A percentile compares a stretch with the other conserved stretches of the same genome.
phyloP scores from a whole-genome alignment of 805 yeast genomes.

The Myxozyma nipponensis region DNA sequence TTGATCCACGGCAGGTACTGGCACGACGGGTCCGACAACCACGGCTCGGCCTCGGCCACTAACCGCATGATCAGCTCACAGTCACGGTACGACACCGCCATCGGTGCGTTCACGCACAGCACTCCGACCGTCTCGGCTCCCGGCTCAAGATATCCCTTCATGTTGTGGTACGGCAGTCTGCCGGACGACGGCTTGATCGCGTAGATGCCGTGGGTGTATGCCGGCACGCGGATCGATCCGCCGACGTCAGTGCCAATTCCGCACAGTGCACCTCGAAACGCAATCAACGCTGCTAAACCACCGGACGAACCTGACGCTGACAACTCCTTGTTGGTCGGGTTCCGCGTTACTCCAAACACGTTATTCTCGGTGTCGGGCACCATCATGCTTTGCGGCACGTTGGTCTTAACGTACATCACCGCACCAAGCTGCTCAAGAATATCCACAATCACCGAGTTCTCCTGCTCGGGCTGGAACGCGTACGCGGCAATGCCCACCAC shows the following conservation, averaged over 20 bases:
- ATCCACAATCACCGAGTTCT: constrained; percentile 47
- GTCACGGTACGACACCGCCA: constrained; percentile 62
- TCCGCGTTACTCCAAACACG: constrained; percentile 48
- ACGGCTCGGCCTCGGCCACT: constrained; percentile 37
- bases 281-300: constrained; percentile 51
- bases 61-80: constrained; percentile 62
- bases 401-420: constrained; percentile 58
- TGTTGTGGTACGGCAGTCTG: constrained; percentile 38
- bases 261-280: constrained; percentile 46
- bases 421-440: constrained; percentile 52
- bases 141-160: constrained; percentile 37
- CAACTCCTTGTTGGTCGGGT: constrained; percentile 47
- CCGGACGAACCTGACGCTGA: constrained; percentile 55
- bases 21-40: constrained; percentile 44
- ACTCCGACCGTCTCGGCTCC: constrained; percentile 41
- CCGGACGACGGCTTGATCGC: constrained; percentile 47
- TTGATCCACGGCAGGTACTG: constrained; percentile 56
- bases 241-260: constrained; percentile 58
- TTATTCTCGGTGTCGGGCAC: constrained; percentile 55
- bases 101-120: constrained; percentile 64
- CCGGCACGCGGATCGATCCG: constrained; percentile 50
- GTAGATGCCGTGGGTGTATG: constrained; percentile 44
- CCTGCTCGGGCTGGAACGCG: constrained; percentile 25
- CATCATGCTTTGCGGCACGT: constrained; percentile 54
- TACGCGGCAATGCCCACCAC: constrained; percentile 36